phyloP scores from a whole-genome alignment of 31 red algal genomes.

The Endocladia muricata region DNA sequence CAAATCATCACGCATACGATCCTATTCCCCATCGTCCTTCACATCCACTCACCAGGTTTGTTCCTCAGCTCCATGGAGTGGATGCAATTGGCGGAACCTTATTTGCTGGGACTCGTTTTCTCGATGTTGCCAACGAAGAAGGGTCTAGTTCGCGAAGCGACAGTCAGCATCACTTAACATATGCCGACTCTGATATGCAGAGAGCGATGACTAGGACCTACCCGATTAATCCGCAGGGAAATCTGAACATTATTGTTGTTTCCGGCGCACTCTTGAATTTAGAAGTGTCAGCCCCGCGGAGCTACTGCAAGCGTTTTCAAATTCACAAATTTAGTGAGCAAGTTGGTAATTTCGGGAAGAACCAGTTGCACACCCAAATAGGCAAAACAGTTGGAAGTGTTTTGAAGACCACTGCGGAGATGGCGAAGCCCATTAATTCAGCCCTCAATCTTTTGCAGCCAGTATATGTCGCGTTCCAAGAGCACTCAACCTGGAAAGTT shows the following conservation, averaged over 20 bases:
- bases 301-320: conserved; percentile 42
- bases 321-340: conserved; percentile 30
- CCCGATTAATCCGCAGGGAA: conserved; percentile 16
- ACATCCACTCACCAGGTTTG: too few relatives aligned
- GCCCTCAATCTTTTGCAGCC: conserved; percentile 39
- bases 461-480: conserved; percentile 26
- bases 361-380: conserved; percentile 9
- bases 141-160: too few relatives aligned
- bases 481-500: conserved; percentile 65
- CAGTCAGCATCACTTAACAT: too few relatives aligned
- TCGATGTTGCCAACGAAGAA: too few relatives aligned
- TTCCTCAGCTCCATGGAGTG: too few relatives aligned
- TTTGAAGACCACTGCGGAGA: conserved; percentile 2
- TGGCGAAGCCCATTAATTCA: conserved; percentile 21
- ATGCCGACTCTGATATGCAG: conserved; percentile 24
- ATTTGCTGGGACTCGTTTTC: too few relatives aligned
- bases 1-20: too few relatives aligned
- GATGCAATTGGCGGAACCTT: too few relatives aligned
- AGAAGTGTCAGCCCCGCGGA: conserved; percentile 3
- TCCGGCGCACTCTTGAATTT: conserved; percentile 6
- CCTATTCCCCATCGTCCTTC: too few relatives aligned
- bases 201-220: conserved; percentile 23
- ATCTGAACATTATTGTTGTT: conserved; percentile 7
- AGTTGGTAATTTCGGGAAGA: conserved; percentile 24
- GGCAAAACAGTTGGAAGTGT: not conserved